Conservation (phyloP, 306 rosid species). For the Trichosanthes truncata region DNA sequence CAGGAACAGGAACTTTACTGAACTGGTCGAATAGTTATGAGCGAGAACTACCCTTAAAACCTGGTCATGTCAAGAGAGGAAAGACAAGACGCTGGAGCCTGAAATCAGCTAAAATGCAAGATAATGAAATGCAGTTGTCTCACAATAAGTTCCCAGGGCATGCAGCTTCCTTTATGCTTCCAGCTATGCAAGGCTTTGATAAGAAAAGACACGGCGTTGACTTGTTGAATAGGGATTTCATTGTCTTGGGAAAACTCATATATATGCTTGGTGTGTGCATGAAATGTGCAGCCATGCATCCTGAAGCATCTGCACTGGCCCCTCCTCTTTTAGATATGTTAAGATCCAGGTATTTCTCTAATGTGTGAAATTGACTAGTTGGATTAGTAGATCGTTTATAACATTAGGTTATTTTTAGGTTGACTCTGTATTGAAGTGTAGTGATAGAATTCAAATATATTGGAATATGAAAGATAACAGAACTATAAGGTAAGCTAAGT, state of each 20-base stretch:
- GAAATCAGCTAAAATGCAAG: slow-evolving; percentile 28
- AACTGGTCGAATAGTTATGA: slow-evolving; percentile 81
- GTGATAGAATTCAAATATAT: too few relatives aligned
- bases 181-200: slow-evolving; percentile 92
- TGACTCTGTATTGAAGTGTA: background rate
- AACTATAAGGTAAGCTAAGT: background rate
- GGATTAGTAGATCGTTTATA: background rate
- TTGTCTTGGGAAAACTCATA: slow-evolving; percentile 81
- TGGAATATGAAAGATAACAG: background rate
- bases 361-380: background rate
- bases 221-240: slow-evolving; percentile 83
- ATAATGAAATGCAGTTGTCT: slow-evolving; percentile 54
- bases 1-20: slow-evolving; percentile 50
- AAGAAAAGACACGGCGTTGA: slow-evolving; percentile 89
- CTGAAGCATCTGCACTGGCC: slow-evolving; percentile 79
- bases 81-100: slow-evolving; percentile 79
- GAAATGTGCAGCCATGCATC: slow-evolving; percentile 93
- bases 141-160: slow-evolving; percentile 82
- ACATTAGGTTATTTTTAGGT: background rate
- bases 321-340: slow-evolving; percentile 77
- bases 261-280: slow-evolving; percentile 89
- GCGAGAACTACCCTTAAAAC: slow-evolving; percentile 71
- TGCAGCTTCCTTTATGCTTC: slow-evolving; percentile 97
- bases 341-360: slow-evolving; percentile 52
- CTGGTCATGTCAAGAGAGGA: slow-evolving; percentile 59